Conservation (phyloP, 179 eudicot genomes). For the Heliamphora pulchella region DNA sequence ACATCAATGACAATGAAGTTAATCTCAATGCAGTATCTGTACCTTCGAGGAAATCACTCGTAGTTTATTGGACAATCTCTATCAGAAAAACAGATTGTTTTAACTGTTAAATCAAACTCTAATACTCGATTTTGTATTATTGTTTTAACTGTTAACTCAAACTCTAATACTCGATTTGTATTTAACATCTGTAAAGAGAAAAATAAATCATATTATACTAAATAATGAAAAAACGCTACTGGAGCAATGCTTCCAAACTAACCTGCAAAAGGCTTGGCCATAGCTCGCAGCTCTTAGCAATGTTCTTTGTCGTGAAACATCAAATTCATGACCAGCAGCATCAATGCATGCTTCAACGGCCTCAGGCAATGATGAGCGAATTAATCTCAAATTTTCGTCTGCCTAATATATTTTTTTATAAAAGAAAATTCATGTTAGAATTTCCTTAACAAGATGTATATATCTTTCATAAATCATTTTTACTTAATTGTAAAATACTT, state of each 20-base stretch:
- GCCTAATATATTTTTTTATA: too few species aligned
- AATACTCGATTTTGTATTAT: not conserved
- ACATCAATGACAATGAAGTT: not conserved
- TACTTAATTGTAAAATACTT: too few species aligned
- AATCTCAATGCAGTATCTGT: not conserved
- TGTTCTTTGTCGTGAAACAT: constrained; percentile 64
- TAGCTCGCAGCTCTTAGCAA: constrained; percentile 96
- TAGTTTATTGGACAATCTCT: not conserved
- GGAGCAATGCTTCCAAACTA: too few species aligned
- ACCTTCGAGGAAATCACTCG: not conserved
- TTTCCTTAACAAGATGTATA: not conserved
- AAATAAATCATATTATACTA: not conserved
- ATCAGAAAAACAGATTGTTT: not conserved
- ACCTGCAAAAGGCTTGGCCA: constrained; percentile 99
- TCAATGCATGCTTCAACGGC: constrained; percentile 97
- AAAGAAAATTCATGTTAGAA: constrained; percentile 15
- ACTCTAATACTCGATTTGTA: not conserved
- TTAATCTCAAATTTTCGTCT: constrained; percentile 98
- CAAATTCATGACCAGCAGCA: constrained; percentile 99
- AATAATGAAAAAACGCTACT: too few species aligned
- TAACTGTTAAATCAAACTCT: not conserved
- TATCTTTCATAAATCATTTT: not conserved
- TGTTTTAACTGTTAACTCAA: not conserved
- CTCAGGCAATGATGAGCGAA: constrained; percentile 77
- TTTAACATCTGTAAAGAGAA: not conserved